Evolutionary conservation across 2,329 filamentous ascomycete species (phyloP).

Genomic region (Waltergamsia citrina): DNA sequence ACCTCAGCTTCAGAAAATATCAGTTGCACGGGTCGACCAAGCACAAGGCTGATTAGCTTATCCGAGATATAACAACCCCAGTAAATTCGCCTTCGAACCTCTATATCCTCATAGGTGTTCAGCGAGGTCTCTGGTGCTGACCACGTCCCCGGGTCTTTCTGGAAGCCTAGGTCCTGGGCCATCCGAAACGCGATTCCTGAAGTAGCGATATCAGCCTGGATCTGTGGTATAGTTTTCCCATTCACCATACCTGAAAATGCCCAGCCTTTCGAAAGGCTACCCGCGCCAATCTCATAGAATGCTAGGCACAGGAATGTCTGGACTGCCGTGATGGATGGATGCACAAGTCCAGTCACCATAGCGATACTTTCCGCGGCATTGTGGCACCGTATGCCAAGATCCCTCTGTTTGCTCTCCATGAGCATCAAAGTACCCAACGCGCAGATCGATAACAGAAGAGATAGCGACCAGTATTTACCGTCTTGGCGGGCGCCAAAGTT

Average conservation of each 20-base stretch:
- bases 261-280: slow-evolving; percentile 17
- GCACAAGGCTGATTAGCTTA: slow-evolving; percentile 12
- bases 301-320: slow-evolving; percentile 17
- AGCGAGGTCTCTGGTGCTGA: slow-evolving; percentile 10
- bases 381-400: slow-evolving; percentile 10
- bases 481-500: slow-evolving; percentile 9
- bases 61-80: slow-evolving; percentile 19
- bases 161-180: slow-evolving; percentile 17
- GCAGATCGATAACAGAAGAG: slow-evolving; percentile 12
- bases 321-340: slow-evolving; percentile 11
- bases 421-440: slow-evolving; percentile 12
- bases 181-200: slow-evolving; percentile 19
- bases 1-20: slow-evolving; percentile 8
- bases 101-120: slow-evolving; percentile 11
- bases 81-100: slow-evolving; percentile 16
- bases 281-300: slow-evolving; percentile 16
- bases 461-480: slow-evolving; percentile 17
- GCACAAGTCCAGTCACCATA: slow-evolving; percentile 12
- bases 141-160: slow-evolving; percentile 14
- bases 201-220: background rate
- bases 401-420: slow-evolving; percentile 1
- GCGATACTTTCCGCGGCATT: slow-evolving; percentile 14
- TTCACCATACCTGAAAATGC: slow-evolving; percentile 11
- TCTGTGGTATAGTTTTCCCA: background rate
- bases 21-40: slow-evolving; percentile 9